A percentile compares a stretch with the other conserved stretches of the same genome.
phyloP scores from a whole-genome alignment of 768 basidiomycete genomes.

The Phylloporus arenicola region DNA sequence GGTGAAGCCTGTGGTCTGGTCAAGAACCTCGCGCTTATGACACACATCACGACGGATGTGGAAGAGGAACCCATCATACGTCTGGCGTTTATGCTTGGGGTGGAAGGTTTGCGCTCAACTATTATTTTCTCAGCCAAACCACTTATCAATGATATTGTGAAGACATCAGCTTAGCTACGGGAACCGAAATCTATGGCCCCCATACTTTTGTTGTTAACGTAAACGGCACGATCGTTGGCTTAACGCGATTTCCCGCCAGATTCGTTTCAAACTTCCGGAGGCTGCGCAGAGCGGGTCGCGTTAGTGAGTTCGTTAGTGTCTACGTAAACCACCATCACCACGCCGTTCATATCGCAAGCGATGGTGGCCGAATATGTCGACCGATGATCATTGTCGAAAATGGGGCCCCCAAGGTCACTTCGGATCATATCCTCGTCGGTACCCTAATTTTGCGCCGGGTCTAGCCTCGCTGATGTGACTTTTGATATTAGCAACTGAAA shows the following conservation, averaged over 20 bases:
- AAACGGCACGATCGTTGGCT: conserved; percentile 92
- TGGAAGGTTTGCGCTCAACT: conserved; percentile 64
- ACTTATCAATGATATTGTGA: conserved; percentile 12
- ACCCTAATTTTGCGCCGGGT: not conserved
- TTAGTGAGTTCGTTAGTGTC: conserved; percentile 95
- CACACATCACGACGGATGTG: conserved; percentile 98
- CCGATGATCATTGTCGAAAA: conserved; percentile 96
- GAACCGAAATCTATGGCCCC: conserved; percentile 92
- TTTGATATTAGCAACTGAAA: conserved; percentile 61
- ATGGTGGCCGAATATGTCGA: conserved; percentile 96
- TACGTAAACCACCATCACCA: conserved; percentile 96
- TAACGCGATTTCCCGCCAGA: conserved; percentile 77
- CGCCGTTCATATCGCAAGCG: conserved; percentile 92
- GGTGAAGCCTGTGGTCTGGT: conserved; percentile 98
- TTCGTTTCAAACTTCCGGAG: conserved; percentile 91
- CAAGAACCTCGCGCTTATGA: conserved; percentile 98
- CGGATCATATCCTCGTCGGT: conserved; percentile 71
- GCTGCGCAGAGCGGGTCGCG: conserved; percentile 82
- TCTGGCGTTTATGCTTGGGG: conserved; percentile 90
- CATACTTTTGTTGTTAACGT: conserved; percentile 94
- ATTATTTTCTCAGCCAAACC: conserved; percentile 7
- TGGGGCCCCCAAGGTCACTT: conserved; percentile 65
- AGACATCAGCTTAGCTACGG: conserved; percentile 91
- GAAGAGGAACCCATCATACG: conserved; percentile 92
- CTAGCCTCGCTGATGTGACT: conserved; percentile 4